Evolutionary conservation across 2,329 filamentous ascomycete species (phyloP).

Genomic region (Coniochaeta hoffmannii): DNA sequence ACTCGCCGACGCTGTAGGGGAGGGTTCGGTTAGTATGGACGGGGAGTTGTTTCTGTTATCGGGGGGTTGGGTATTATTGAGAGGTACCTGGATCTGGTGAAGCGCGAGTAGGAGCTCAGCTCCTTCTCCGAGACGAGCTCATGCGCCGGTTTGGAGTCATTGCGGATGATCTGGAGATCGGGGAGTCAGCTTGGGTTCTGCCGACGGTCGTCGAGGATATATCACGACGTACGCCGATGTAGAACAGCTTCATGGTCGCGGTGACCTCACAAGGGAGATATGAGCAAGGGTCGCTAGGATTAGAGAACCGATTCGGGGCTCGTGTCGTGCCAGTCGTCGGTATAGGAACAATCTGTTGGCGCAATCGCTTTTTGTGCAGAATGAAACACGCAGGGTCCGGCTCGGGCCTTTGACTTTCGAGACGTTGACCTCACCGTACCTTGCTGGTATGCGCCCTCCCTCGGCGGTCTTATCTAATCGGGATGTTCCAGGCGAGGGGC

Average conservation of each 20-base stretch:
- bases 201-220: background rate
- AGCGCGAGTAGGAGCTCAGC: constrained; percentile 49
- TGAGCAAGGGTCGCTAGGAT: constrained; percentile 8
- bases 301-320: background rate
- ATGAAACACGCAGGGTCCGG: background rate
- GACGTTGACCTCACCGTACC: constrained; percentile 1
- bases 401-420: background rate
- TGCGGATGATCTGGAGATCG: constrained; percentile 63
- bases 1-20: constrained; percentile 33
- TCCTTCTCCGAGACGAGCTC: constrained; percentile 74
- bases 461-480: background rate
- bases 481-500: background rate
- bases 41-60: too few relatives aligned
- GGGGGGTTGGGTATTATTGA: background rate
- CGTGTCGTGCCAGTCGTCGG: background rate
- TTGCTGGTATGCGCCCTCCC: background rate
- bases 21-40: constrained; percentile 14
- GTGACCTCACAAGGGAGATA: constrained; percentile 14
- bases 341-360: background rate
- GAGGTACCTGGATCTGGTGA: constrained; percentile 33
- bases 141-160: constrained; percentile 66
- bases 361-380: background rate
- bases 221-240: constrained; percentile 64
- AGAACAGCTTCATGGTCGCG: constrained; percentile 66
- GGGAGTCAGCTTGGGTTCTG: background rate